Evolutionary conservation across 345 rosid genomes (phyloP).

Genomic region (Jatropha curcas): DNA sequence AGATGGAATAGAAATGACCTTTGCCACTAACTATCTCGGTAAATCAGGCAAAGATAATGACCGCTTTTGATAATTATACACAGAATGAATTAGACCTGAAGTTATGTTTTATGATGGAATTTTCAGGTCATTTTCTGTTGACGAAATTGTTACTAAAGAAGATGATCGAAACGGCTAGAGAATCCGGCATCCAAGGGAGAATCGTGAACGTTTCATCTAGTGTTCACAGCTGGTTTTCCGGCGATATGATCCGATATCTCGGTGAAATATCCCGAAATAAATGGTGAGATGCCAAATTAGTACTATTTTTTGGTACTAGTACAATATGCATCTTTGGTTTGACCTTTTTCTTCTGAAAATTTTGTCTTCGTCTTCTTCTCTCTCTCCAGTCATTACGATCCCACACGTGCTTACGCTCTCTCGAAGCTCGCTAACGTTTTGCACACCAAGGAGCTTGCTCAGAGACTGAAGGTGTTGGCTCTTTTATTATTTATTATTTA

Average conservation of each 20-base stretch:
- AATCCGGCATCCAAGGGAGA: conserved; percentile 65
- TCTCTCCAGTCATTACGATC: conserved; percentile 62
- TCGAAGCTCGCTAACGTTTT: conserved; percentile 97
- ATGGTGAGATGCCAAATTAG: conserved; percentile 36
- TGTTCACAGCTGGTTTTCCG: conserved; percentile 85
- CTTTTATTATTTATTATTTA: neutral
- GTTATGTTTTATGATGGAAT: neutral
- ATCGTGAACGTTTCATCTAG: conserved; percentile 89
- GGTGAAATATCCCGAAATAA: conserved; percentile 63
- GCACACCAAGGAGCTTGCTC: conserved; percentile 93
- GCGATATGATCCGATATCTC: conserved; percentile 73
- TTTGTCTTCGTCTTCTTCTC: neutral
- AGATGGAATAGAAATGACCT: conserved; percentile 98
- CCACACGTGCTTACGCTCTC: conserved; percentile 99
- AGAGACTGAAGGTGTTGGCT: conserved; percentile 58
- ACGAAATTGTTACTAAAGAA: conserved; percentile 65
- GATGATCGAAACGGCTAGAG: conserved; percentile 73
- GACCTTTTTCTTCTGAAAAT: conserved; percentile 25
- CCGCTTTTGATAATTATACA: neutral
- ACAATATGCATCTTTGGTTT: conserved; percentile 16
- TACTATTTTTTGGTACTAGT: neutral
- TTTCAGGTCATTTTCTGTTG: conserved; percentile 80
- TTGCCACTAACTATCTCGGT: conserved; percentile 96
- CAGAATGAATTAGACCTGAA: neutral
- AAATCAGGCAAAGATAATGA: conserved; percentile 2